phyloP scores from a whole-genome alignment of 2,329 filamentous ascomycete genomes.

The Chrysoporthe cubensis region DNA sequence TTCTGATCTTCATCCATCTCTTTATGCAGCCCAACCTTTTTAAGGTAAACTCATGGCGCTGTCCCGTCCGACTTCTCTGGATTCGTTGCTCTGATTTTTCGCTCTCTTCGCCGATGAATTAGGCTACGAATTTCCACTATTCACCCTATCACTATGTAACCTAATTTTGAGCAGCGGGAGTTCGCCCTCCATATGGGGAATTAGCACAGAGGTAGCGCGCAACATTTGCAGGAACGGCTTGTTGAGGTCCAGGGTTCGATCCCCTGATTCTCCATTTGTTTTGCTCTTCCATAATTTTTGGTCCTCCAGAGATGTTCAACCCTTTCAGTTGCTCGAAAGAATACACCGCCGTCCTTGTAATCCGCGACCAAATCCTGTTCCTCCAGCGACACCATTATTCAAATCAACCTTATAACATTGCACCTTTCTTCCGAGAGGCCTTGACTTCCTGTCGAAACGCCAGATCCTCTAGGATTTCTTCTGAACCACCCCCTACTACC shows the following conservation, averaged over 20 bases:
- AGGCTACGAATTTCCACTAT: neutral
- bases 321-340: neutral
- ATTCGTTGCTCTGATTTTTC: neutral
- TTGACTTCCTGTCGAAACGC: conserved; percentile 48
- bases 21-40: too few relatives aligned
- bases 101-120: neutral
- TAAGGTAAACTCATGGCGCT: too few relatives aligned
- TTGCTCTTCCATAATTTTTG: neutral
- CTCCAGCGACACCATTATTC: neutral
- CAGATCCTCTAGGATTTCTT: conserved; percentile 53
- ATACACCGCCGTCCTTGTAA: too few relatives aligned
- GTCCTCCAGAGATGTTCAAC: too few relatives aligned
- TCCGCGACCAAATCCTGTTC: neutral
- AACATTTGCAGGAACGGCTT: conserved; percentile 15
- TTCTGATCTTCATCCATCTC: too few relatives aligned
- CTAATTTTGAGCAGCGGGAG: neutral
- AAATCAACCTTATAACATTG: neutral
- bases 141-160: neutral
- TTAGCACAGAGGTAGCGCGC: conserved; percentile 21
- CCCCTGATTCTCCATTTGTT: conserved; percentile 17
- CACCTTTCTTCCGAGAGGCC: neutral
- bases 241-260: conserved; percentile 17
- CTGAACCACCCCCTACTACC: conserved; percentile 54
- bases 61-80: neutral
- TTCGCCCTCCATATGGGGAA: conserved; percentile 3